Evolutionary conservation across 164 flowering plant species (phyloP).

Genomic region (Stephania cephalantha): DNA sequence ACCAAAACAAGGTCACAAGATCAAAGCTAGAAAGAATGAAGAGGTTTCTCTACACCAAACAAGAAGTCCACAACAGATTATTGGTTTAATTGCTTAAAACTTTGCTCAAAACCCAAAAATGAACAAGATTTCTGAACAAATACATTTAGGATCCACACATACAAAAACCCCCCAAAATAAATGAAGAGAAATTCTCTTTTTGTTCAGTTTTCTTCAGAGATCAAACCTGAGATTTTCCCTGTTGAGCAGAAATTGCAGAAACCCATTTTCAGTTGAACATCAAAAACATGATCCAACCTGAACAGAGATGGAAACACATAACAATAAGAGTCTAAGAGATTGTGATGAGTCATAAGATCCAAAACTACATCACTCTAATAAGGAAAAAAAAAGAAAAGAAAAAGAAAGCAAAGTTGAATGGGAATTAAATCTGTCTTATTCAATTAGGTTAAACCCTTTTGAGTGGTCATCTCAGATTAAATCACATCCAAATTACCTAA

Average conservation of each 20-base stretch:
- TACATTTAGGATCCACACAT: background rate
- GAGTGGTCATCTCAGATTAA: background rate
- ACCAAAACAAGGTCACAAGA: background rate
- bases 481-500: background rate
- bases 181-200: background rate
- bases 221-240: constrained; percentile 1
- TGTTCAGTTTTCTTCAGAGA: background rate
- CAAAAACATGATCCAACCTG: constrained; percentile 1
- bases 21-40: background rate
- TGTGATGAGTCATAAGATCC: background rate
- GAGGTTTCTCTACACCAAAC: background rate
- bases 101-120: background rate
- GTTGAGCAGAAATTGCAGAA: background rate
- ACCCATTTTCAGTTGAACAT: background rate
- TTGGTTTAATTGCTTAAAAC: background rate
- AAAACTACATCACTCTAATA: background rate
- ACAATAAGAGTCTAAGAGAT: background rate
- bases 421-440: background rate
- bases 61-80: background rate
- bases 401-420: background rate
- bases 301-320: background rate
- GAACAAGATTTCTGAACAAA: background rate
- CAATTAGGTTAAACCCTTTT: background rate
- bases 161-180: background rate
- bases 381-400: too few relatives aligned